Evolutionary conservation across 106 monocot genomes (phyloP).

Genomic region (Allium fistulosum): DNA sequence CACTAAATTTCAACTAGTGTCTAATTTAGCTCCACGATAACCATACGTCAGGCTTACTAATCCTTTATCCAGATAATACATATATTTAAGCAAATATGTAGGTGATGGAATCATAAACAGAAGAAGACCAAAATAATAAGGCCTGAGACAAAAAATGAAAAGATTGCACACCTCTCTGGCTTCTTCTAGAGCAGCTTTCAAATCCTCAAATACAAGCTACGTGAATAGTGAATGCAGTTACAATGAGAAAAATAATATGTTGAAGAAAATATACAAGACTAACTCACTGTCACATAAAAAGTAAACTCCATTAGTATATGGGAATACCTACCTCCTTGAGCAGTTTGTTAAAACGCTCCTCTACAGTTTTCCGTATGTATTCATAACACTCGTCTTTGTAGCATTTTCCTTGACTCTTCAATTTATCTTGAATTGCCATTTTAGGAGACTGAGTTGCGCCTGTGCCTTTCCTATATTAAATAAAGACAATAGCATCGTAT

Average conservation of each 20-base stretch:
- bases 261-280: not conserved
- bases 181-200: slow-evolving; percentile 95
- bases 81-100: too few relatives aligned
- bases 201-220: slow-evolving; percentile 87
- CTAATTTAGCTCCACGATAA: too few relatives aligned
- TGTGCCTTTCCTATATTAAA: slow-evolving; percentile 57
- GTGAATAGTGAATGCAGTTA: slow-evolving; percentile 17
- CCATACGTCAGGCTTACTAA: too few relatives aligned
- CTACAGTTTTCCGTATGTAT: slow-evolving; percentile 86
- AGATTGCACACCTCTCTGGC: slow-evolving; percentile 52
- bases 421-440: slow-evolving; percentile 42
- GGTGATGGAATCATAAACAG: too few relatives aligned
- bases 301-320: not conserved
- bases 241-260: slow-evolving; percentile 7
- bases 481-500: not conserved
- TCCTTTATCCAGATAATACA: too few relatives aligned
- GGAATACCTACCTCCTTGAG: slow-evolving; percentile 52
- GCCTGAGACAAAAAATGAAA: too few relatives aligned
- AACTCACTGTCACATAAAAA: not conserved
- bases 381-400: slow-evolving; percentile 99
- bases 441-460: slow-evolving; percentile 42
- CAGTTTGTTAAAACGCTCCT: slow-evolving; percentile 80
- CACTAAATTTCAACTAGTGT: too few relatives aligned
- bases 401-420: slow-evolving; percentile 71
- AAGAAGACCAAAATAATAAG: not conserved